These are phyloP conservation scores for Onygenales sp. DNA, from an alignment of 2,329 filamentous ascomycete genomes.

Conservation along the genomic window DNA sequence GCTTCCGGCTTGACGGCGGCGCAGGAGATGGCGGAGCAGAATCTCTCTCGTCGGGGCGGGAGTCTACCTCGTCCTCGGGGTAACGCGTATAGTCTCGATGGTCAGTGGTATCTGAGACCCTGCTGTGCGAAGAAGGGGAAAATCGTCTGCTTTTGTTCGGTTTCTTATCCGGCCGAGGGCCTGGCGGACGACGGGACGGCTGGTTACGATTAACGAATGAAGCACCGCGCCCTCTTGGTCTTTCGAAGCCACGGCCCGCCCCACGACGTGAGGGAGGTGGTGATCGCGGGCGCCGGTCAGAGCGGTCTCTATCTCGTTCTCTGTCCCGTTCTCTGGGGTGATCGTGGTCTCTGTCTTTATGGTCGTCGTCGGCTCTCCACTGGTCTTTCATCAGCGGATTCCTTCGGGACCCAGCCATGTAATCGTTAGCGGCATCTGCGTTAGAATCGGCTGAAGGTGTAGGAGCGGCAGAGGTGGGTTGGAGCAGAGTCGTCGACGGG, in stretches of 20 bases:
- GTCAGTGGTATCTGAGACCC: constrained; percentile 8
- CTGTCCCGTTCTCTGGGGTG: constrained; percentile 13
- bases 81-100: constrained; percentile 14
- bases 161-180: constrained; percentile 14
- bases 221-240: constrained; percentile 20
- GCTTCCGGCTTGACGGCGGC: constrained; percentile 27
- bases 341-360: constrained; percentile 25
- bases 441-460: constrained; percentile 8
- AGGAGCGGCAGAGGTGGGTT: constrained; percentile 7
- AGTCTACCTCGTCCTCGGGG: constrained; percentile 11
- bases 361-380: constrained; percentile 38
- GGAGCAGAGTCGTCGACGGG: constrained; percentile 7
- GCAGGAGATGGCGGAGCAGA: constrained; percentile 19
- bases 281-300: constrained; percentile 33
- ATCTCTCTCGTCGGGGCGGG: constrained; percentile 18
- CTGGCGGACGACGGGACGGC: constrained; percentile 14
- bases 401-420: constrained; percentile 42
- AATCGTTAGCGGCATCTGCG: constrained; percentile 35
- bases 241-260: constrained; percentile 22
- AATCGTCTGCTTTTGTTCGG: constrained; percentile 14
- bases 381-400: constrained; percentile 42
- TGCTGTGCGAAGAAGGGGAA: constrained; percentile 6
- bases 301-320: constrained; percentile 21
- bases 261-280: constrained; percentile 24
- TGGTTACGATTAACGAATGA: constrained; percentile 15